Base-by-base conservation (phyloP, 2,329 filamentous ascomycete genomes). In the Trichoderma simmonsii region DNA sequence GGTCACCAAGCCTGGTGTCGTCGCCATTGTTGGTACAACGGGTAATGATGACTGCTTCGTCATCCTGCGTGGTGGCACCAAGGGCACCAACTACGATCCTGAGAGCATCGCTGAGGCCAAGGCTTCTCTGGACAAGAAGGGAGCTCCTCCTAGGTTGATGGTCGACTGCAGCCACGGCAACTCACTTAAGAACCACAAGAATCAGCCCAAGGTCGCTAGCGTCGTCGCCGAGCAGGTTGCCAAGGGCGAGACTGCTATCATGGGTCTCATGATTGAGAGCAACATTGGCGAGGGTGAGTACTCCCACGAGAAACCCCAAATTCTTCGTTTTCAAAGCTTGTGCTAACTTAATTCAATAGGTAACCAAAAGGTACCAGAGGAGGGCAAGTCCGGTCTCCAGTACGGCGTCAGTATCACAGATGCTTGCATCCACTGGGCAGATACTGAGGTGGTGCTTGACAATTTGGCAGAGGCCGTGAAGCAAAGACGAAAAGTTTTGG, bases 261-360 rank as follows among this genome's bases (percentile, higher is more conserved):
- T 98, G 90, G 96, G 96, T 78, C 93, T 98, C 73, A 99, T 99
- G 96, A 97, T 99, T 78, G 96, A 99, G 86, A 97, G 93, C 82
- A 93, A 98, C 82, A 97, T 98, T 84, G 92, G 95, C 78, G 95
- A 98, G 85, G 95, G 93, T 92, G 81, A 78, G 65, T 36, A 11
- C 15, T 9, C 4, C 14, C 12, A 15, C 30, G 18, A 12, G 26
- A 21, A 8, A n/a, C 11, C 28, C 30, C 2, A 12, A 9, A 4
- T 4, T 21, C 6, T 60, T n/a, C 3, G 6, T 24, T 34, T 4
- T n/a, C 4, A 28, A 57, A 26, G 56, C 78, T 83, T 76, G 83
- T 72, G 15, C 70, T 73, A 65, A 73, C 69, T 36, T 75, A 71
- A 18, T 34, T 63, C 5, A 34, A 72, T 76, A 91, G 91, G 95